A percentile compares a stretch with the other conserved stretches of the same genome.
These are phyloP conservation scores for Parathielavia appendiculata DNA, from an alignment of 495 filamentous ascomycete species.

Conservation along the genomic window DNA sequence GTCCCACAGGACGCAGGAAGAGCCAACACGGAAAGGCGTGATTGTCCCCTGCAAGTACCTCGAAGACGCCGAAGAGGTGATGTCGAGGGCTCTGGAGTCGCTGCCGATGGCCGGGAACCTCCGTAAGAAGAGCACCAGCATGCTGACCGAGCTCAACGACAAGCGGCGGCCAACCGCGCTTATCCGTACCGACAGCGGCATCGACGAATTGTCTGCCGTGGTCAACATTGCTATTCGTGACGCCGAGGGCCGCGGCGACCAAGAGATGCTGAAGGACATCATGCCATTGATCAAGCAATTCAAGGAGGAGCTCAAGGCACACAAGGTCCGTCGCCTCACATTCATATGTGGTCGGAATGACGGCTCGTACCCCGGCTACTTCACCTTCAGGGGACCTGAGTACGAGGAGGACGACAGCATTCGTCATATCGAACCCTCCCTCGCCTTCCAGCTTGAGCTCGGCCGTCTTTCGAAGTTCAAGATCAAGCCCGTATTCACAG, in stretches of 20 bases:
- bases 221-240: constrained; percentile 89
- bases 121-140: constrained; percentile 41
- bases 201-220: constrained; percentile 81
- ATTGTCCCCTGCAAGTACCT: constrained; percentile 88
- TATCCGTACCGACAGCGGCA: constrained; percentile 35
- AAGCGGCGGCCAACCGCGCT: constrained; percentile 57
- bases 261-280: constrained; percentile 71
- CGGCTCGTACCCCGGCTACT: constrained; percentile 94
- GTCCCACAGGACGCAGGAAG: constrained; percentile 57
- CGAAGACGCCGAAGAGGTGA: constrained; percentile 84
- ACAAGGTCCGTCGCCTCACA: constrained; percentile 80
- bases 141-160: constrained; percentile 68
- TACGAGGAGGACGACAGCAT: constrained; percentile 92
- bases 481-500: constrained; percentile 96
- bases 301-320: constrained; percentile 76
- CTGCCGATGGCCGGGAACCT: constrained; percentile 55
- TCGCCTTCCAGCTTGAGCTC: constrained; percentile 97
- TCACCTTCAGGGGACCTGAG: constrained; percentile 88
- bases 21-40: constrained; percentile 86
- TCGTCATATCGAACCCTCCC: constrained; percentile 91
- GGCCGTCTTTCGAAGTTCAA: constrained; percentile 91
- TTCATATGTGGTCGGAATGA: constrained; percentile 95
- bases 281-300: constrained; percentile 67
- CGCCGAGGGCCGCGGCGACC: constrained; percentile 78
- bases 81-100: constrained; percentile 74